Percentiles rank a stretch among this genome's conserved stretches.
These are phyloP conservation scores for Borovskyia barvae DNA, from an alignment of 208 protist species.

Conservation along the genomic window DNA sequence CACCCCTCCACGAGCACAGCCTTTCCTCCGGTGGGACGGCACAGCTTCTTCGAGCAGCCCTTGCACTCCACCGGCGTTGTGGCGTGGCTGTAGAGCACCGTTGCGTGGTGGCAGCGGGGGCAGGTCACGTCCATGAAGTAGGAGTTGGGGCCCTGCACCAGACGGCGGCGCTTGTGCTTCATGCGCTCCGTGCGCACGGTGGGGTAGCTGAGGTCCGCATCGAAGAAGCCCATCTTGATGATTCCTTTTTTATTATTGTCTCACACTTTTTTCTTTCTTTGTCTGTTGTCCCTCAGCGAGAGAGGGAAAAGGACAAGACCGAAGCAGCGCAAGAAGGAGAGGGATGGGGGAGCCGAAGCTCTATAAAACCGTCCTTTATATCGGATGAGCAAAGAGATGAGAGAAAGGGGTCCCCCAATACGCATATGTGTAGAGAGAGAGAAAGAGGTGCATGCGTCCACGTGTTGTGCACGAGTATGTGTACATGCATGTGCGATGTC, in stretches of 20 bases:
- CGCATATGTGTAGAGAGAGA: too few species aligned
- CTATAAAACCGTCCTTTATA: not conserved
- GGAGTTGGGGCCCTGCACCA: constrained; percentile 99
- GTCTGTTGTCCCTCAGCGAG: not conserved
- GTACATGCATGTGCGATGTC: too few species aligned
- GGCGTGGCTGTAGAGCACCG: constrained; percentile 98
- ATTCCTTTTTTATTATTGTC: constrained; percentile 3
- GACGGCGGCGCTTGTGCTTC: constrained; percentile 99
- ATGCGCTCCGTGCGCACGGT: constrained; percentile 91
- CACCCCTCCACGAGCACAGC: constrained; percentile 95
- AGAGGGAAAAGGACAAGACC: not conserved
- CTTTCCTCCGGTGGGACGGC: constrained; percentile 98
- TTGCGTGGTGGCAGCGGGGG: constrained; percentile 94
- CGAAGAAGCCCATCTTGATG: constrained; percentile 88
- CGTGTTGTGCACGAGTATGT: too few species aligned
- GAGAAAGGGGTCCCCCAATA: not conserved
- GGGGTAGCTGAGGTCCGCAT: constrained; percentile 98
- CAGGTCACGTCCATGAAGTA: constrained; percentile 99
- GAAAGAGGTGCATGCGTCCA: too few species aligned
- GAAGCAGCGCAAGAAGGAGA: not conserved
- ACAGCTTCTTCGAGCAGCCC: constrained; percentile 95
- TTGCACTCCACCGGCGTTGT: constrained; percentile 96
- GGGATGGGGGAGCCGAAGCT: not conserved
- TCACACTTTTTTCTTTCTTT: too few species aligned
- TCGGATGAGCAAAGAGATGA: not conserved